Evolutionary conservation across 2,329 filamentous ascomycete species (phyloP), one percentile per base, ranked within the genome.

Genomic region (Clonostachys rhizophaga): DNA sequence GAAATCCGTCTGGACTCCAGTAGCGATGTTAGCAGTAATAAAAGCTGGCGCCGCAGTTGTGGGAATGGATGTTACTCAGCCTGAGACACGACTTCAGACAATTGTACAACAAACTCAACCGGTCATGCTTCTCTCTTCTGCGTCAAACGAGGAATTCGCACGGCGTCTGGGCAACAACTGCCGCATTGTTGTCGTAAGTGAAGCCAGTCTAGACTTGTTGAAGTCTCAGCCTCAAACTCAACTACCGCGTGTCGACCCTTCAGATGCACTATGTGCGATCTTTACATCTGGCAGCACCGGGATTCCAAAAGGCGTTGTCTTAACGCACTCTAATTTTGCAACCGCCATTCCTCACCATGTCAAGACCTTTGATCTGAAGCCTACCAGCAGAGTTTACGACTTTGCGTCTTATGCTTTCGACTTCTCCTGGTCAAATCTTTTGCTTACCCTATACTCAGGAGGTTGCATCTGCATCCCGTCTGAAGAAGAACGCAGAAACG

Each of bases 391-490:
- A 11, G 68, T 72, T 36, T 68, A 75, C 43, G 69, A 75, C 52
- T 75, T 75, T 45, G 68, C 70, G 3, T 73, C 74, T 1, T 78
- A 79, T 51, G 76, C 75, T 7, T 80, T 79, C 49, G 76, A 80
- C 49, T 75, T 75, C 44, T 74, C 72, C 48, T 70, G 78, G n/a
- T 48, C 50, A 1, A 55, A 58, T 20, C 53, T 55, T 37, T 9
- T 58, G 5, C 53, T 46, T 0, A 49, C 52, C 1, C 6, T 58
- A n/a, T 43, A 53, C 6, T 40, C 52, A 9, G 63, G 62, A 11
- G 70, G 74, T 54, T 76, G 75, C 52, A 76, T 79, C 65, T 78
- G 74, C 53, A 74, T 80, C 7, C 75, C 77, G 1, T 78, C 75
- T 1, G 77, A 81, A 20, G 68, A 73, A 39, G 71, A 75, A 43